These are phyloP conservation scores for Zymoseptoria passerinii DNA, from an alignment of 2,329 filamentous ascomycete species.

Conservation along the genomic window DNA sequence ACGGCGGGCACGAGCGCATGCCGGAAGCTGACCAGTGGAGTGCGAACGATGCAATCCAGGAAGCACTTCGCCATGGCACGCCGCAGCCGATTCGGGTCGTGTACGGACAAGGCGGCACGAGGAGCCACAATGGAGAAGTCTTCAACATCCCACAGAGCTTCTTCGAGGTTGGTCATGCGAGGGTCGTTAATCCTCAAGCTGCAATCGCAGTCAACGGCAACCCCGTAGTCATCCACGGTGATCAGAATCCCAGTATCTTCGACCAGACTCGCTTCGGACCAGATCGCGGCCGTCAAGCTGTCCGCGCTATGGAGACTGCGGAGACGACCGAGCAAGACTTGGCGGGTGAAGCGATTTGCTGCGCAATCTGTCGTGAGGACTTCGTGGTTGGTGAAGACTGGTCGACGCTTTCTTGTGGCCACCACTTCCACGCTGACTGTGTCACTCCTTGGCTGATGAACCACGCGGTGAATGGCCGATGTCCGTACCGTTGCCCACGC, in stretches of 20 bases:
- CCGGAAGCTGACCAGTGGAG: not conserved
- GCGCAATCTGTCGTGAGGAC: not conserved
- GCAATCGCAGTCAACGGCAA: not conserved
- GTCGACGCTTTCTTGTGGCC: not conserved
- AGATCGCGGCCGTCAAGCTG: not conserved
- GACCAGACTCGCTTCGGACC: not conserved
- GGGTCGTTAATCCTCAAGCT: not conserved
- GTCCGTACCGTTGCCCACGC: not conserved
- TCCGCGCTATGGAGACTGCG: not conserved
- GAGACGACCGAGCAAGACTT: not conserved
- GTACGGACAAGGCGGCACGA: not conserved
- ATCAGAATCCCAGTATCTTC: not conserved
- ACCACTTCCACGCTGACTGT: not conserved
- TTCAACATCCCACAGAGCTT: not conserved
- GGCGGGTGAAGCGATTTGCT: not conserved
- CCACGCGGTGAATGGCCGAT: not conserved
- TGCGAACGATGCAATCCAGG: not conserved
- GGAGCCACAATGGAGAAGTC: not conserved
- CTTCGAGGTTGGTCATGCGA: not conserved
- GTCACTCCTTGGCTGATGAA: not conserved
- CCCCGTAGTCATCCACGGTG: not conserved
- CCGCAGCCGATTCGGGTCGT: not conserved
- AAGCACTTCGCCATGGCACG: not conserved
- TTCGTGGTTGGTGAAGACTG: not conserved
- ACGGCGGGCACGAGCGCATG: not conserved